Conservation (phyloP, 805 yeast species). For the Candida dajiaensis region DNA sequence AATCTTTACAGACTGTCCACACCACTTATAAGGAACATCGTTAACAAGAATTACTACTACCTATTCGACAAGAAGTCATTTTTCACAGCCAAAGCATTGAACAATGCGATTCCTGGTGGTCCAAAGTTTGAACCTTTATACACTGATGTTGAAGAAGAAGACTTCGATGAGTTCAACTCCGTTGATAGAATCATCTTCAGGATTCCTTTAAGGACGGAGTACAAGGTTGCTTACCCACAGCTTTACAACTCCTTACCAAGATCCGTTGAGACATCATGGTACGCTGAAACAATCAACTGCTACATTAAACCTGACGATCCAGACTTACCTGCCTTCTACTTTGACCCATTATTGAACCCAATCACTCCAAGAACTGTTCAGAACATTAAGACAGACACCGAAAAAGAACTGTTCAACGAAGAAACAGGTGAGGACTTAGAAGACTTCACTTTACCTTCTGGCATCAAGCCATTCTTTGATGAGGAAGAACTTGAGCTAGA, state of each 20-base stretch:
- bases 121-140: slow-evolving; percentile 89
- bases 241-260: slow-evolving; percentile 75
- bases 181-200: slow-evolving; percentile 84
- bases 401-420: slow-evolving; percentile 19
- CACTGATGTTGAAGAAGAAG: slow-evolving; percentile 63
- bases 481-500: slow-evolving; percentile 40
- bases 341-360: slow-evolving; percentile 51
- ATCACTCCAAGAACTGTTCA: slow-evolving; percentile 33
- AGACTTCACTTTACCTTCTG: slow-evolving; percentile 35
- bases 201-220: slow-evolving; percentile 71
- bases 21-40: slow-evolving; percentile 60
- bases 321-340: slow-evolving; percentile 50
- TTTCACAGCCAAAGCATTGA: slow-evolving; percentile 86
- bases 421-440: slow-evolving; percentile 30
- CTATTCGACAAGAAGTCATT: slow-evolving; percentile 76
- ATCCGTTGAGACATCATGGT: slow-evolving; percentile 55
- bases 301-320: slow-evolving; percentile 37
- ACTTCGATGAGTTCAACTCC: slow-evolving; percentile 85
- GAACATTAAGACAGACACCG: slow-evolving; percentile 17
- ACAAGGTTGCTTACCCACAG: slow-evolving; percentile 80
- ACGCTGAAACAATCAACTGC: slow-evolving; percentile 57
- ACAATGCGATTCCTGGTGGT: slow-evolving; percentile 88
- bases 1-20: slow-evolving; percentile 59
- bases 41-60: slow-evolving; percentile 49
- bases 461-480: slow-evolving; percentile 46